Evolutionary conservation across 2,329 filamentous ascomycete genomes (phyloP).

Genomic region (Parastagonospora avenae): DNA sequence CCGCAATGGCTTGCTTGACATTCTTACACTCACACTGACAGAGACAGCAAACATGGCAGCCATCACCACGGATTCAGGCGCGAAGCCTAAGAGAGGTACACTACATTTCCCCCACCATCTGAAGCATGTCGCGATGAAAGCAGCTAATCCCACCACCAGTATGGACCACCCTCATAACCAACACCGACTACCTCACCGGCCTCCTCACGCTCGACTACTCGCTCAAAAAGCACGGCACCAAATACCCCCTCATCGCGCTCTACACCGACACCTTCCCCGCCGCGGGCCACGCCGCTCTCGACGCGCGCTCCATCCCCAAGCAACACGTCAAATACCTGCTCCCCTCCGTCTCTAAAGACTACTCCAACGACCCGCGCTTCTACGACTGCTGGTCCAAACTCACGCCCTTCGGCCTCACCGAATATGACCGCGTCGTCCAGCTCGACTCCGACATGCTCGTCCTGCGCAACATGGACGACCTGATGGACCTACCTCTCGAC

Average conservation of each 20-base stretch:
- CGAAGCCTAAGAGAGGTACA: slow-evolving; percentile 48
- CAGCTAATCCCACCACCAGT: slow-evolving; percentile 55
- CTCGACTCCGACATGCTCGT: slow-evolving; percentile 90
- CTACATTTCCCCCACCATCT: background rate
- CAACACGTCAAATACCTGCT: slow-evolving; percentile 75
- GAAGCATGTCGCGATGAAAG: slow-evolving; percentile 13
- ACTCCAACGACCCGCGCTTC: slow-evolving; percentile 79
- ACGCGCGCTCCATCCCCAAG: slow-evolving; percentile 69
- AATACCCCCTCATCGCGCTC: slow-evolving; percentile 80
- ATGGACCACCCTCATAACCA: slow-evolving; percentile 88
- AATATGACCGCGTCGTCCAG: slow-evolving; percentile 81
- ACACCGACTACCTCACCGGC: slow-evolving; percentile 78
- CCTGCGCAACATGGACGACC: slow-evolving; percentile 84
- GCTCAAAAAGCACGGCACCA: slow-evolving; percentile 66
- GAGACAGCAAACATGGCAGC: background rate
- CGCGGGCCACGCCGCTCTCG: slow-evolving; percentile 71
- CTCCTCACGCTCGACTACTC: slow-evolving; percentile 82
- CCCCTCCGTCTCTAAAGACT: slow-evolving; percentile 69
- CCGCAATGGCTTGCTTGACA: no score
- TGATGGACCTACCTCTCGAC: slow-evolving; percentile 83
- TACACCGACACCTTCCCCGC: slow-evolving; percentile 79
- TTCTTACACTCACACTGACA: slow-evolving; percentile 4
- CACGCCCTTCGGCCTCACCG: slow-evolving; percentile 73
- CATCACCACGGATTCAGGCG: slow-evolving; percentile 15
- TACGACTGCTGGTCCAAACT: slow-evolving; percentile 92